Conservation (phyloP, 176 grass and related monocot species). For the Calamus simplicifolius region DNA sequence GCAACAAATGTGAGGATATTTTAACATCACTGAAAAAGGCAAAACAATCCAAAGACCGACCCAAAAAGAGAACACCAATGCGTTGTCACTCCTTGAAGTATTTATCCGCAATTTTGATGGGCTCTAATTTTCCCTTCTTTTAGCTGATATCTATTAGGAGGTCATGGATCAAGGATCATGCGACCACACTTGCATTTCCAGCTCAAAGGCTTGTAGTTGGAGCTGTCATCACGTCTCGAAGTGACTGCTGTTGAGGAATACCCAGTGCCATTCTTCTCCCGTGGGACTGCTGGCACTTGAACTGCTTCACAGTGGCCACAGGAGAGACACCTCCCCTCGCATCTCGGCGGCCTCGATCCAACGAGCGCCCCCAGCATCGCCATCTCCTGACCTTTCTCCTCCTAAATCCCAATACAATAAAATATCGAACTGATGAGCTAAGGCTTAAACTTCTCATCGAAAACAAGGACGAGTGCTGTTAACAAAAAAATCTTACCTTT, state of each 20-base stretch:
- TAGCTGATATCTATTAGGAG: no score
- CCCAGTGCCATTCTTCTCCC: neutral
- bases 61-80: no score
- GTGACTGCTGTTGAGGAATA: neutral
- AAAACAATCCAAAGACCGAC: no score
- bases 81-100: no score
- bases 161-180: constrained; percentile 39
- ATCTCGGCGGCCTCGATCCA: constrained; percentile 66
- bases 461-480: no score
- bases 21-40: no score
- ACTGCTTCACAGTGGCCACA: constrained; percentile 65
- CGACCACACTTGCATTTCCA: constrained; percentile 76
- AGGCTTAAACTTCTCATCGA: no score
- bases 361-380: constrained; percentile 27
- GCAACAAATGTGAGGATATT: no score
- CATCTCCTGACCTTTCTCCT: neutral
- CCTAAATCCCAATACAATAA: neutral
- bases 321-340: constrained; percentile 44
- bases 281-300: constrained; percentile 58
- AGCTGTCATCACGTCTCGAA: constrained; percentile 25
- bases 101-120: no score
- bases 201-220: constrained; percentile 79
- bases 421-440: no score
- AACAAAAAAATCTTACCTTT: constrained; percentile 6
- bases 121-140: no score